Base-by-base conservation (phyloP, 176 grass and related monocot species). In the Canna indica region DNA sequence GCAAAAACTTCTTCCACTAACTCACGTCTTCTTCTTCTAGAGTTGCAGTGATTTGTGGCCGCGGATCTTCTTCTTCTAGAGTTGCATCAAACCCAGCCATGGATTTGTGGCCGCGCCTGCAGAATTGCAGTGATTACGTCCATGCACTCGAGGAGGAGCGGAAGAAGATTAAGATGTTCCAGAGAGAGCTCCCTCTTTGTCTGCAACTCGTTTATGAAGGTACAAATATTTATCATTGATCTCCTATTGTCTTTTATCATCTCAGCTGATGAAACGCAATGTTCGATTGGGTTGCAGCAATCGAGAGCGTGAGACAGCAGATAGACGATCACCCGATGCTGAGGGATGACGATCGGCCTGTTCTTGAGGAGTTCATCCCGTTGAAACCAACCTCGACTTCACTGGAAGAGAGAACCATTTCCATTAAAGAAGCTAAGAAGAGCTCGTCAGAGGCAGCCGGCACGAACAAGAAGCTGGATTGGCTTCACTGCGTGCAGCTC, bases 311-410 rank as follows among this genome's bases (percentile, higher is more conserved):
- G 38, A 74, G 36, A 80, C 64, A 70, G 34, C 77, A 80, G 72
- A 90, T 97, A 15, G 26, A 29, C 4, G 4, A 73, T n/a, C n/a
- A n/a, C n/a, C n/a, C 50, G 88, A 86, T 54, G 87, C 14, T 84
- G 65, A 85, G 61, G 70, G 74, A 74, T 10, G 85, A 77, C 78
- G 74, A 85, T 50, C 75, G 72, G 7, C 84, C 88, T 5, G 83
- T 97, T 38, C 72, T 91, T 36, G 88, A 96, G 73, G 93, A 92
- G 88, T 92, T 97, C 61, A 97, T 92, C 58, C 83, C 84, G 15
- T 80, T 92, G 56, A 92, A 87, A 48, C 86, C 88, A 57, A 87
- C 73, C 77, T 74, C 79, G 1, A 88, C 78, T 36, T 90, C 77
- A 30, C 70, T 64, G 8, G 62, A 36, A 53, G 46, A n/a, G n/a